Evolutionary conservation across 306 rosid species (phyloP).

Genomic region (Trifolium pratense): DNA sequence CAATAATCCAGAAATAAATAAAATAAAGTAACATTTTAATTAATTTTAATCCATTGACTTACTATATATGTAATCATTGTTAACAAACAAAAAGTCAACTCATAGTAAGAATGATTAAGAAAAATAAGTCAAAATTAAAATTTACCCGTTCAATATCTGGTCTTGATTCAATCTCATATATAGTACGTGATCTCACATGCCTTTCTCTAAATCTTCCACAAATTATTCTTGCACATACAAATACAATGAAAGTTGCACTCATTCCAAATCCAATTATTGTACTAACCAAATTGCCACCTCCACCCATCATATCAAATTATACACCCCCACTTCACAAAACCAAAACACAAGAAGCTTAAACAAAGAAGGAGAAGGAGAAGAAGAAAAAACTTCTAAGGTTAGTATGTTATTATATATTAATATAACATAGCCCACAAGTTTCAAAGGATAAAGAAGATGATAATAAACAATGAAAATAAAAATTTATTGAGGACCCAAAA

Average conservation of each 20-base stretch:
- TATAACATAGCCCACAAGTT: constrained; percentile 43
- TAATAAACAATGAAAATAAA: constrained; percentile 9
- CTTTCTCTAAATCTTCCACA: constrained; percentile 75
- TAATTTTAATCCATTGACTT: neutral
- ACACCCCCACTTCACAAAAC: constrained; percentile 19
- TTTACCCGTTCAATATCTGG: constrained; percentile 80
- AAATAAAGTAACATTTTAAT: neutral
- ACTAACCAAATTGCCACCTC: constrained; percentile 69
- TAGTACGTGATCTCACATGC: constrained; percentile 50
- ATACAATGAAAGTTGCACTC: constrained; percentile 94
- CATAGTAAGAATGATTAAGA: neutral
- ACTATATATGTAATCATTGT: constrained; percentile 3
- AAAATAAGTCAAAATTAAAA: constrained; percentile 11
- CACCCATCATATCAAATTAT: constrained; percentile 48
- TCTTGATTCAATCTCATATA: constrained; percentile 68
- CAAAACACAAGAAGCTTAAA: constrained; percentile 31
- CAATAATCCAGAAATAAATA: neutral
- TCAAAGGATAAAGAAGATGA: constrained; percentile 34
- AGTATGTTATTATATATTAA: constrained; percentile 22
- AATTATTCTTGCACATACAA: constrained; percentile 91
- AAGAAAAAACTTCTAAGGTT: neutral
- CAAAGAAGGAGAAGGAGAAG: constrained; percentile 4
- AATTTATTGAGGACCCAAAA: constrained; percentile 42
- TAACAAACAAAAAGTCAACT: constrained; percentile 29
- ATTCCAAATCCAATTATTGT: constrained; percentile 88